These are phyloP conservation scores for Microbotryum scabiosae DNA, from an alignment of 1,284 basidiomycete species.

Conservation along the genomic window DNA sequence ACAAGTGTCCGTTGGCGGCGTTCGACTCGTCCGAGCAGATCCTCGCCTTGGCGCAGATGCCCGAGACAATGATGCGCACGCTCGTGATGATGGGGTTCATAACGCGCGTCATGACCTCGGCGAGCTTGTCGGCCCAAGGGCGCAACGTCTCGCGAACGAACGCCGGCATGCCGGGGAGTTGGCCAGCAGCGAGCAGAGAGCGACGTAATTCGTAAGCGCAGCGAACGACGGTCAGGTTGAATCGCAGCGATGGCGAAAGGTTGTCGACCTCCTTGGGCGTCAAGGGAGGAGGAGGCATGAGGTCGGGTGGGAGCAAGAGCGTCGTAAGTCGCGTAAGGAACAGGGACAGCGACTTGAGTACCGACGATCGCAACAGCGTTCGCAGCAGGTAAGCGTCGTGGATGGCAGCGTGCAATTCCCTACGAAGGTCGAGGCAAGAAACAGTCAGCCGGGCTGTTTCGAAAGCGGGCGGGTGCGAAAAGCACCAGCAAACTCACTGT, in stretches of 20 bases:
- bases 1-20: not conserved
- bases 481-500: conserved; percentile 12
- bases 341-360: conserved; percentile 34
- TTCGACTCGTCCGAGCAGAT: not conserved
- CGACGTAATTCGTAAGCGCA: conserved; percentile 30
- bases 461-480: too few species aligned
- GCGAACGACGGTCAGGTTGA: conserved; percentile 33
- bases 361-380: conserved; percentile 33
- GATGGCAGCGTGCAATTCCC: conserved; percentile 28
- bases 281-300: conserved; percentile 10
- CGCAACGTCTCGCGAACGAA: conserved; percentile 32
- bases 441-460: not conserved
- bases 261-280: conserved; percentile 27
- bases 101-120: conserved; percentile 29
- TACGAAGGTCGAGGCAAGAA: not conserved
- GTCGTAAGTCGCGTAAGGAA: conserved; percentile 34
- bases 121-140: conserved; percentile 34
- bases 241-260: conserved; percentile 26
- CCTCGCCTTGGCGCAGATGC: conserved; percentile 8
- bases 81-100: conserved; percentile 31
- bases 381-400: conserved; percentile 35
- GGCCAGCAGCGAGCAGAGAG: conserved; percentile 10
- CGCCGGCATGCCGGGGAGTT: conserved; percentile 15
- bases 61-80: conserved; percentile 7
- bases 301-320: conserved; percentile 27